Percentiles rank a stretch among this genome's conserved stretches.
Evolutionary conservation across 148 eudicot species (phyloP).

Genomic region (Persicaria maculosa): DNA sequence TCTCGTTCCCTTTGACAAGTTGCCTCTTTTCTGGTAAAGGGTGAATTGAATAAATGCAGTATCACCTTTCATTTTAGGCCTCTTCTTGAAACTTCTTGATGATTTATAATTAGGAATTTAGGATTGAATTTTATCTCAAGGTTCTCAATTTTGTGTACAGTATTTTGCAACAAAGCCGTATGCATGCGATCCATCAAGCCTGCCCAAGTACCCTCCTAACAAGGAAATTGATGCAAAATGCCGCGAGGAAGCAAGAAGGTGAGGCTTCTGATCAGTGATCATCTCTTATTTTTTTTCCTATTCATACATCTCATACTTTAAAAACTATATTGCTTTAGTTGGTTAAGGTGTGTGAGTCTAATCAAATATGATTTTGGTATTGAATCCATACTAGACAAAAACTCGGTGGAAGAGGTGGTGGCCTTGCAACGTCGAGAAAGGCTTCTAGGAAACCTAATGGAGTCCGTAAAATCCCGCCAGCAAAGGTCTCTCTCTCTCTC

Average conservation of each 20-base stretch:
- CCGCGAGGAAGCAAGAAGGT: conserved; percentile 69
- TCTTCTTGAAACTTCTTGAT: neutral
- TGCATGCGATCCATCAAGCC: conserved; percentile 78
- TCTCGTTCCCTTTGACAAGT: neutral
- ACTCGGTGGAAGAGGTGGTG: conserved; percentile 53
- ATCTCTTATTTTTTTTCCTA: neutral
- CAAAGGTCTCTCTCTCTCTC: conserved; percentile 46
- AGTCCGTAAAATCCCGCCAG: conserved; percentile 48
- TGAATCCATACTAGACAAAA: conserved; percentile 44
- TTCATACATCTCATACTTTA: neutral
- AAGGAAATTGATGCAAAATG: conserved; percentile 89
- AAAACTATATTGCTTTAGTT: neutral
- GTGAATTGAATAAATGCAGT: neutral
- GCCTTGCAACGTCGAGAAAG: conserved; percentile 44
- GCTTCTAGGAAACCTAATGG: conserved; percentile 47
- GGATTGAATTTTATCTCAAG: neutral
- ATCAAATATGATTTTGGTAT: neutral
- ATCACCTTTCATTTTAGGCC: neutral
- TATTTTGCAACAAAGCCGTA: conserved; percentile 73
- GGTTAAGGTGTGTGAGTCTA: neutral
- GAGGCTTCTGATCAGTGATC: conserved; percentile 5
- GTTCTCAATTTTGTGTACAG: conserved; percentile 25
- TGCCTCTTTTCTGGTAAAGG: neutral
- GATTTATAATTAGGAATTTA: neutral
- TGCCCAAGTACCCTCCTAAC: conserved; percentile 83